Conservation (phyloP, 2,329 filamentous ascomycete genomes). For the Chalaropsis thielavioides region DNA sequence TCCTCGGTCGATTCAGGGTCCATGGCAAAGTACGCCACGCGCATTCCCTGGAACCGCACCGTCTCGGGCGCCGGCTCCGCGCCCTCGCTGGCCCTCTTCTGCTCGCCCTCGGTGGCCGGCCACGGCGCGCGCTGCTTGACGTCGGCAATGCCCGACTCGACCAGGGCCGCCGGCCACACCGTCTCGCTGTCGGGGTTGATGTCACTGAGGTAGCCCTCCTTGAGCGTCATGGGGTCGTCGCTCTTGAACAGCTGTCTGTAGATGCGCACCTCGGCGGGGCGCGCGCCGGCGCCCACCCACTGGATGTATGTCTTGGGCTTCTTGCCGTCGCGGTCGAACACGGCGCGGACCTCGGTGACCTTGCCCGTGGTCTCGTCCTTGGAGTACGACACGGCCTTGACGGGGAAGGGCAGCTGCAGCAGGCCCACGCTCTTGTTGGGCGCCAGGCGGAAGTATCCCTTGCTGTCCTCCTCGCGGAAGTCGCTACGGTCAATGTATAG, state of each 20-base stretch:
- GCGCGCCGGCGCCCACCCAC: slow-evolving; percentile 59
- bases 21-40: slow-evolving; percentile 72
- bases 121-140: slow-evolving; percentile 60
- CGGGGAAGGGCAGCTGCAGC: slow-evolving; percentile 54
- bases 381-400: slow-evolving; percentile 54
- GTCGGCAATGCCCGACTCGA: slow-evolving; percentile 73
- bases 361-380: slow-evolving; percentile 50
- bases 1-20: slow-evolving; percentile 66
- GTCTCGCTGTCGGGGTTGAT: slow-evolving; percentile 74
- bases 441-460: slow-evolving; percentile 67
- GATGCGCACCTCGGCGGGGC: slow-evolving; percentile 59
- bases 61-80: slow-evolving; percentile 52
- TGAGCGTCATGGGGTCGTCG: slow-evolving; percentile 61
- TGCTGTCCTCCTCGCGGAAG: slow-evolving; percentile 60
- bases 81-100: slow-evolving; percentile 28
- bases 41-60: slow-evolving; percentile 81
- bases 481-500: slow-evolving; percentile 77
- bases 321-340: slow-evolving; percentile 54
- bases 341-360: slow-evolving; percentile 48
- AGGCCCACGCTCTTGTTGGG: slow-evolving; percentile 65
- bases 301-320: slow-evolving; percentile 76
- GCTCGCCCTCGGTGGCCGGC: slow-evolving; percentile 65
- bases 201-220: slow-evolving; percentile 69
- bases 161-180: slow-evolving; percentile 60
- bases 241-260: slow-evolving; percentile 78